A percentile compares a stretch with the other conserved stretches of the same genome.
Conservation (phyloP, 225 moss, liverwort and hornwort genomes). For the Pseudisothecium myosuroides region DNA sequence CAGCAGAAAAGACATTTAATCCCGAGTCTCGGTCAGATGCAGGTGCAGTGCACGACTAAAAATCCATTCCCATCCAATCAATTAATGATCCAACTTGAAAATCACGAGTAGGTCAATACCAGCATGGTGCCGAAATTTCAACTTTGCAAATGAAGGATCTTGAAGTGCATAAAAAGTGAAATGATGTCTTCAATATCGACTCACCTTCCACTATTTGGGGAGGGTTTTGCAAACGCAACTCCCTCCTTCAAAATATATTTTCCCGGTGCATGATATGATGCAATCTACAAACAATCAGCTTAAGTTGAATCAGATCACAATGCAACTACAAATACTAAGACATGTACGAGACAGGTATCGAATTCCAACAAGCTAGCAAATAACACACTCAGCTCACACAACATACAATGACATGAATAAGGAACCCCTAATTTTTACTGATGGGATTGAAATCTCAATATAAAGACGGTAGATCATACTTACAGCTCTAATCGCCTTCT, state of each 20-base stretch:
- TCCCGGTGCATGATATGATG: conserved; percentile 86
- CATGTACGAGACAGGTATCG: neutral
- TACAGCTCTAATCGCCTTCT: conserved; percentile 88
- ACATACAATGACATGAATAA: neutral
- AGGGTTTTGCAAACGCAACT: conserved; percentile 77
- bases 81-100: neutral
- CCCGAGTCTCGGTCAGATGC: neutral
- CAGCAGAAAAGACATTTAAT: conserved; percentile 3
- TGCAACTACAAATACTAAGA: neutral
- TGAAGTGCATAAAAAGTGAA: neutral
- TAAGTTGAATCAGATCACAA: neutral
- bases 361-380: neutral
- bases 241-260: conserved; percentile 89
- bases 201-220: conserved; percentile 91
- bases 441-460: neutral
- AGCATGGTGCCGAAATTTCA: neutral
- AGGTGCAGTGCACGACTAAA: neutral
- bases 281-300: conserved; percentile 48
- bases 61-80: neutral
- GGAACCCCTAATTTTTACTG: neutral
- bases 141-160: neutral
- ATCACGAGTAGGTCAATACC: neutral
- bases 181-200: neutral
- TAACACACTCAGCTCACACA: neutral
- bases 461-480: neutral